phyloP scores from a whole-genome alignment of 805 yeast species.

The Kluyveromyces lactis region DNA sequence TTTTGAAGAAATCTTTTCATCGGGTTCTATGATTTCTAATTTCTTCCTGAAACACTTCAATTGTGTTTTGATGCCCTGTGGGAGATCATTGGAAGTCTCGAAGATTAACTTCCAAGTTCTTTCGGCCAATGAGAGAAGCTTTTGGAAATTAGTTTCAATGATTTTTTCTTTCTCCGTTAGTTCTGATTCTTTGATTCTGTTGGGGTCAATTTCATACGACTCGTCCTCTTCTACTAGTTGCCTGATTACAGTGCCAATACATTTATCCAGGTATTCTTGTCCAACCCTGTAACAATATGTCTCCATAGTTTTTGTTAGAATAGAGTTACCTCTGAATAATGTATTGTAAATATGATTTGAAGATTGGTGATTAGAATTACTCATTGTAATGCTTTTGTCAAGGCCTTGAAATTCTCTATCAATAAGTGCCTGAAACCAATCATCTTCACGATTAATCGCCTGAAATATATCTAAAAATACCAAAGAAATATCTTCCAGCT shows the following conservation, averaged over 20 bases:
- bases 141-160: conserved; percentile 39
- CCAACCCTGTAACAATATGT: conserved; percentile 70
- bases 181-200: conserved; percentile 34
- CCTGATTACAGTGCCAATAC: conserved; percentile 62
- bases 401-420: conserved; percentile 50
- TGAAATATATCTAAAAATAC: conserved; percentile 70
- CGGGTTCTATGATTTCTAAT: conserved; percentile 50
- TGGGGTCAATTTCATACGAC: conserved; percentile 79
- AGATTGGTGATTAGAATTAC: conserved; percentile 16
- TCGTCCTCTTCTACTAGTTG: conserved; percentile 42
- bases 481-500: conserved; percentile 47
- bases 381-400: conserved; percentile 17
- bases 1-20: conserved; percentile 38
- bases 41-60: conserved; percentile 54
- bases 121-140: conserved; percentile 42
- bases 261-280: conserved; percentile 62
- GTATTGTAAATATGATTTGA: conserved; percentile 41
- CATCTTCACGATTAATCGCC: conserved; percentile 54
- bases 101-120: conserved; percentile 61
- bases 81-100: conserved; percentile 65
- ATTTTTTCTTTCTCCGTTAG: conserved; percentile 31
- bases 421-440: conserved; percentile 66
- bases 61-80: conserved; percentile 54
- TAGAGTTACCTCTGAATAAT: conserved; percentile 76
- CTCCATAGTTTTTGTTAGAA: conserved; percentile 76